These are phyloP conservation scores for Brassica cretica DNA, from an alignment of 345 rosid genomes.

Conservation along the genomic window DNA sequence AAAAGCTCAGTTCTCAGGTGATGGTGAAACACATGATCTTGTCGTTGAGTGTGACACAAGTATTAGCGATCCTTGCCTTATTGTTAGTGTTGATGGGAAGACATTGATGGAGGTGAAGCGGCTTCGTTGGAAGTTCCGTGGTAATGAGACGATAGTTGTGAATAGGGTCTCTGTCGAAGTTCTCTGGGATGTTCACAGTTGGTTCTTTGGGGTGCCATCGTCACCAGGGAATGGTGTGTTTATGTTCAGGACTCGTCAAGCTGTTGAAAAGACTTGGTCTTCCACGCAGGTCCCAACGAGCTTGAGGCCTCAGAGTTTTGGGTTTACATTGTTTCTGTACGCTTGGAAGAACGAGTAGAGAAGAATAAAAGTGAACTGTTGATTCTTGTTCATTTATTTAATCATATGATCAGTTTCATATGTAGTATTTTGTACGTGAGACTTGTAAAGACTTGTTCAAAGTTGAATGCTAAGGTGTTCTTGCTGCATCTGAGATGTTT, in stretches of 20 bases:
- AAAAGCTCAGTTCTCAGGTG: constrained; percentile 69
- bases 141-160: constrained; percentile 74
- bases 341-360: constrained; percentile 91
- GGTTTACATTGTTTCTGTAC: constrained; percentile 75
- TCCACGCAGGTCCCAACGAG: constrained; percentile 53
- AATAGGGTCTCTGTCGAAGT: constrained; percentile 76
- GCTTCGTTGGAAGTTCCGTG: constrained; percentile 85
- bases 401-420: constrained; percentile 19
- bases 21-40: constrained; percentile 66
- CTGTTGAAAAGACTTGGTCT: constrained; percentile 69
- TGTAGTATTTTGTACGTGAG: constrained; percentile 12
- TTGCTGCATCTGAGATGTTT: neutral
- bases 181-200: constrained; percentile 89
- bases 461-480: neutral
- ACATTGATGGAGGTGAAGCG: constrained; percentile 74
- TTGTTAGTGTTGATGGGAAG: constrained; percentile 73
- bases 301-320: constrained; percentile 61
- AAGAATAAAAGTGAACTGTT: constrained; percentile 34
- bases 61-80: constrained; percentile 62
- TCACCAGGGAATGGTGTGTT: constrained; percentile 81
- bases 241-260: constrained; percentile 77
- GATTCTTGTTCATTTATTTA: constrained; percentile 39
- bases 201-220: constrained; percentile 75
- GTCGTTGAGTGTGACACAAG: constrained; percentile 64
- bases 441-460: constrained; percentile 19